Evolutionary conservation across 2,329 filamentous ascomycete genomes (phyloP).

Genomic region (Colletotrichum musae): DNA sequence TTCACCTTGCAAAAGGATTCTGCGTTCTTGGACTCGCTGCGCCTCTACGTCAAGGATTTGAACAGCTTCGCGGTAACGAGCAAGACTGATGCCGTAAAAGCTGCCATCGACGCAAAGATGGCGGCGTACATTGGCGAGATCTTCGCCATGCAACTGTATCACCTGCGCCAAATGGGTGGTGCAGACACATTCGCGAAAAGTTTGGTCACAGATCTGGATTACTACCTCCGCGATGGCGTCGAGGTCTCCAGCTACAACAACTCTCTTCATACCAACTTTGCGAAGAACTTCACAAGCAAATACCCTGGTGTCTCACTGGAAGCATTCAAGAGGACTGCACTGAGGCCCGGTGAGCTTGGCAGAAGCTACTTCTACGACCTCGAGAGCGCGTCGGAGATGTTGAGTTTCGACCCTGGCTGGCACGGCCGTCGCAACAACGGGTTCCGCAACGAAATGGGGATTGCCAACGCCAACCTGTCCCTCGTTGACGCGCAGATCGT

Average conservation of each 20-base stretch:
- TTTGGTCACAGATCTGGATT: slow-evolving; percentile 81
- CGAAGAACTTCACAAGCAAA: slow-evolving; percentile 84
- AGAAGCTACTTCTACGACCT: slow-evolving; percentile 88
- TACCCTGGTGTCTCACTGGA: slow-evolving; percentile 82
- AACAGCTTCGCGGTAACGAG: slow-evolving; percentile 65
- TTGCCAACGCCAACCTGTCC: slow-evolving; percentile 91
- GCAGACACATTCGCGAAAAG: slow-evolving; percentile 75
- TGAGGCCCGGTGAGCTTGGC: slow-evolving; percentile 78
- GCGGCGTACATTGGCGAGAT: slow-evolving; percentile 90
- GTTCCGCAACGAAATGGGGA: slow-evolving; percentile 85
- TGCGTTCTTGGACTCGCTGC: slow-evolving; percentile 79
- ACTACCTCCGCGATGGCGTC: slow-evolving; percentile 84
- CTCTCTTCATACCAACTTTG: slow-evolving; percentile 88
- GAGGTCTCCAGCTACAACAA: slow-evolving; percentile 87
- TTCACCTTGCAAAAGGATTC: slow-evolving; percentile 82
- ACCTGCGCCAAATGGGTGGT: slow-evolving; percentile 83
- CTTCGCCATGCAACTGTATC: slow-evolving; percentile 91
- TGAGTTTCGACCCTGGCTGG: slow-evolving; percentile 86
- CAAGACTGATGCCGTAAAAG: slow-evolving; percentile 68
- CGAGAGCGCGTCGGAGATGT: slow-evolving; percentile 79
- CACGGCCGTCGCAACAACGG: slow-evolving; percentile 76
- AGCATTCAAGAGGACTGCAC: slow-evolving; percentile 83
- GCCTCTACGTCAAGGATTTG: slow-evolving; percentile 76
- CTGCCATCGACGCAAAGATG: slow-evolving; percentile 77
- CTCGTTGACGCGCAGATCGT: slow-evolving; percentile 93